Base-by-base conservation (phyloP, 148 eudicot genomes). In the Pouteria glomerata region DNA sequence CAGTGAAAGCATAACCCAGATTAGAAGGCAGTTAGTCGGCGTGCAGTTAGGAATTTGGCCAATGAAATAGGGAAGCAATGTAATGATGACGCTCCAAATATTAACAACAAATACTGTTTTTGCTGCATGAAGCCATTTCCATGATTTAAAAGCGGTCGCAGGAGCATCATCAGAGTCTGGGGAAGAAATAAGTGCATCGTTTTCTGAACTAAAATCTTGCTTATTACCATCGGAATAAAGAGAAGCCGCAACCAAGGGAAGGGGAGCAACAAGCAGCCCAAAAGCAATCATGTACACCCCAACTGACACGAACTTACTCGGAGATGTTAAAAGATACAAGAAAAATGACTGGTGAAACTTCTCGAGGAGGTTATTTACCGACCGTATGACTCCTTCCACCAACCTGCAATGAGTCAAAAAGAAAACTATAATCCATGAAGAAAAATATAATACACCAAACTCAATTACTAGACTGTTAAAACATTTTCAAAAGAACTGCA, bases 261-360 rank as follows among this genome's bases (percentile, higher is more conserved):
- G 86, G 47, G 99, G 97, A 71, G 96, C 97, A 69, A 95, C 75
- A 55, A 95, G 97, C 66, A 95, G 88, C 4, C 86, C 89, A 78
- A 95, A 95, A 58, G 92, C 85, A 31, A 95, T 91, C 99, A 95
- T 95, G 90, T 95, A 95, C 57, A 95, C 90, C 73, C 99, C 99
- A 50, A 95, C 97, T 21, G 99, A 95, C 64, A 92, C 93, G 60
- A 91, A 95, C 68, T 90, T 91, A 82, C 81, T 89, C 39, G 99
- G 85, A 3, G 89, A 89, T 16, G 97, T 88, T 71, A 95, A 73
- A 57, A 95, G 89, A 80, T 95, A 95, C 35, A 92, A 89, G 59
- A 95, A 95, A 71, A 92, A 95, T 73, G 99, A 95, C 73, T 91
- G 97, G 83, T 95, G 99, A 82, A 95, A 92, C 79, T 95, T 95